phyloP scores from a whole-genome alignment of 2,329 filamentous ascomycete genomes.

The Exophiala lecanii-corni region DNA sequence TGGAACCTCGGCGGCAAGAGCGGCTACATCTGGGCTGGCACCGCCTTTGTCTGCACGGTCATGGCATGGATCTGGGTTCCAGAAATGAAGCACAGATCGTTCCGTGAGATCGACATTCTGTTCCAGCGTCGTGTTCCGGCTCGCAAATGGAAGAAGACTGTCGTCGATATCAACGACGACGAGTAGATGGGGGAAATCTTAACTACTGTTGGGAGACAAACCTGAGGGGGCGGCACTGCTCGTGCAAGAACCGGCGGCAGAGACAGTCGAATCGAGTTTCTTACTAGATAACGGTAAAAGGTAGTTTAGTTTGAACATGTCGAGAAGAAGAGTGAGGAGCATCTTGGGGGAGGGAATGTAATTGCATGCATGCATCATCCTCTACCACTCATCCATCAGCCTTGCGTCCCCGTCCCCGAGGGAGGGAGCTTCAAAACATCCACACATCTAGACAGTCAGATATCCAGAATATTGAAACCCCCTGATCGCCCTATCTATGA shows the following conservation, averaged over 20 bases:
- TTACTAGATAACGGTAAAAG: not conserved
- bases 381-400: not conserved
- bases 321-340: not conserved
- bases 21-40: slow-evolving; percentile 58
- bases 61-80: slow-evolving; percentile 48
- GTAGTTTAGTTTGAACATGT: not conserved
- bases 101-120: slow-evolving; percentile 59
- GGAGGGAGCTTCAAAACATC: too few species aligned
- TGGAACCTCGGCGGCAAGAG: slow-evolving; percentile 50
- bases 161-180: slow-evolving; percentile 56
- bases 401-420: too few species aligned
- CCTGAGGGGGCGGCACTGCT: not conserved
- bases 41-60: slow-evolving; percentile 52
- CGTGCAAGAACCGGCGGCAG: not conserved
- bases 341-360: too few species aligned
- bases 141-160: slow-evolving; percentile 46
- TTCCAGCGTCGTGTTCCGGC: slow-evolving; percentile 52
- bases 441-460: too few species aligned
- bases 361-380: too few species aligned
- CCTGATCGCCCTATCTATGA: too few species aligned
- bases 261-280: not conserved
- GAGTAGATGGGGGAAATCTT: slow-evolving; percentile 52
- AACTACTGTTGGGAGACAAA: not conserved
- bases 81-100: slow-evolving; percentile 56
- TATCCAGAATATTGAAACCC: too few species aligned